Conservation (phyloP, 345 rosid species). For the Gossypium mustelinum region DNA sequence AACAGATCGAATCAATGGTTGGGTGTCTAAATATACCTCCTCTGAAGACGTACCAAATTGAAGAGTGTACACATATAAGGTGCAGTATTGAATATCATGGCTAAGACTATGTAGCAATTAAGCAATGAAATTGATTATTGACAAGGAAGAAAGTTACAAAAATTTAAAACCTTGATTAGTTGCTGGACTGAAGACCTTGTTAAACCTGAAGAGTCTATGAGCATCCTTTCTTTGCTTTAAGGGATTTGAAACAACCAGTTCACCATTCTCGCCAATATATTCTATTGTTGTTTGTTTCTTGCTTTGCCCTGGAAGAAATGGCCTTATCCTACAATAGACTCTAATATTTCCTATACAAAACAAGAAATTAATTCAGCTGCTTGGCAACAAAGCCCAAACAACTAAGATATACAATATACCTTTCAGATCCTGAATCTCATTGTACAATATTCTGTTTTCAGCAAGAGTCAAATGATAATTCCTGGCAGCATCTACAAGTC, state of each 20-base stretch:
- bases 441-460: slow-evolving; percentile 83
- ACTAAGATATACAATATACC: slow-evolving; percentile 42
- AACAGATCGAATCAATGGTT: slow-evolving; percentile 85
- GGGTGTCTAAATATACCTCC: slow-evolving; percentile 91
- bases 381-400: slow-evolving; percentile 10
- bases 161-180: slow-evolving; percentile 69
- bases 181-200: slow-evolving; percentile 79
- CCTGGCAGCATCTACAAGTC: slow-evolving; percentile 76
- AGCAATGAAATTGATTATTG: neutral
- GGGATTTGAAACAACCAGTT: slow-evolving; percentile 81
- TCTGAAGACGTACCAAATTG: slow-evolving; percentile 37
- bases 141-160: neutral
- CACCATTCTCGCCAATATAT: slow-evolving; percentile 84
- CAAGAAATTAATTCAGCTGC: slow-evolving; percentile 22
- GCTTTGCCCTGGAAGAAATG: slow-evolving; percentile 83
- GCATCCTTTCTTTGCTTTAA: slow-evolving; percentile 74
- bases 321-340: slow-evolving; percentile 92
- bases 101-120: slow-evolving; percentile 7
- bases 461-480: slow-evolving; percentile 72
- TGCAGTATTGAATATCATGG: neutral
- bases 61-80: neutral
- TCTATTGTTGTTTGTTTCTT: slow-evolving; percentile 70
- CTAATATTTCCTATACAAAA: slow-evolving; percentile 74
- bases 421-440: slow-evolving; percentile 95
- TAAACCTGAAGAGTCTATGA: slow-evolving; percentile 76